phyloP scores from a whole-genome alignment of 108 stramenopile genomes.

The Nannochloropsis gaditana region DNA sequence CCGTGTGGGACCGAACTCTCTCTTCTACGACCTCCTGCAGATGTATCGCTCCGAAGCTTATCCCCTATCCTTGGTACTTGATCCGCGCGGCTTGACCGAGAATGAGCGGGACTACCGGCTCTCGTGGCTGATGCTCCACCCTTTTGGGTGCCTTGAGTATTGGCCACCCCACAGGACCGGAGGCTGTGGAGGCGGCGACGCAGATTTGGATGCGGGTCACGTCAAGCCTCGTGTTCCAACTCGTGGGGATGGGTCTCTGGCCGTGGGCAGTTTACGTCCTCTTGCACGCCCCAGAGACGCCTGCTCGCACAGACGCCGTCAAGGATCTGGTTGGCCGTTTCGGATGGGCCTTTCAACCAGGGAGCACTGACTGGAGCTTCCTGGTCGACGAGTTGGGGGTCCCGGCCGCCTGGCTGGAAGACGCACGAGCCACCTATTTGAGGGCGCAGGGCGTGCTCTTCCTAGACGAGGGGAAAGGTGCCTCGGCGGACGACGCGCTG shows the following conservation, averaged over 20 bases:
- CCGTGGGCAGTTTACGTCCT: constrained; percentile 46
- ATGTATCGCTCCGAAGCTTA: not conserved
- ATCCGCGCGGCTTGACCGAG: not conserved
- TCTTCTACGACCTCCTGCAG: not conserved
- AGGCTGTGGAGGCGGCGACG: constrained; percentile 21
- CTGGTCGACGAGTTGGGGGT: constrained; percentile 22
- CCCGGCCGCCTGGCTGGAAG: constrained; percentile 31
- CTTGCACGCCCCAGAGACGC: constrained; percentile 29
- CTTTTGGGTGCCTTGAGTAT: constrained; percentile 25
- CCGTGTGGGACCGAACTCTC: not conserved
- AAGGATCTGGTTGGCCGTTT: constrained; percentile 39
- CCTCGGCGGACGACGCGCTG: not conserved
- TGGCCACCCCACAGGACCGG: constrained; percentile 20
- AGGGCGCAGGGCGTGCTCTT: not conserved
- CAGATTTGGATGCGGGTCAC: not conserved
- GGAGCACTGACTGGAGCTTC: constrained; percentile 18
- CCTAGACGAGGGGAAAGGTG: not conserved
- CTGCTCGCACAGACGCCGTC: constrained; percentile 21
- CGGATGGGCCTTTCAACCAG: constrained; percentile 19
- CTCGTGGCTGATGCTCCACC: constrained; percentile 37
- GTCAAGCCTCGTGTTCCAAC: constrained; percentile 41
- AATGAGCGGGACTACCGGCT: constrained; percentile 34
- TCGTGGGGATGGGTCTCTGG: constrained; percentile 38
- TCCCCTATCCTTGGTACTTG: not conserved
- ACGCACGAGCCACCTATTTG: constrained; percentile 23